Conservation (phyloP, 805 yeast species). For the Hemisphaericaspora nanyangensis region DNA sequence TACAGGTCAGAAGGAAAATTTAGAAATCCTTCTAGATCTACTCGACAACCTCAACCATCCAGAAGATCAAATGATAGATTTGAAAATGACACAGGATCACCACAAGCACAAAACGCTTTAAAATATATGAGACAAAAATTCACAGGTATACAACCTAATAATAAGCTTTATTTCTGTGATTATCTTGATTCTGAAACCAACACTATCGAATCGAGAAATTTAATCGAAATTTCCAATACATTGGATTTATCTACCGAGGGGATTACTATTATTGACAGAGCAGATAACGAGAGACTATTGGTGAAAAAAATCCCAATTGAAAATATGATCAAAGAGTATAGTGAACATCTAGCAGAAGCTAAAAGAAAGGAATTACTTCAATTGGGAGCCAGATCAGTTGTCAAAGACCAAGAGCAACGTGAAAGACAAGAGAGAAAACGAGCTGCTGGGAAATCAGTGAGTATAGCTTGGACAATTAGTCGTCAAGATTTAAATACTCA, state of each 20-base stretch:
- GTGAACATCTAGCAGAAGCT: constrained; percentile 28
- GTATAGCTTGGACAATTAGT: constrained; percentile 37
- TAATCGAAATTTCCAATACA: constrained; percentile 30
- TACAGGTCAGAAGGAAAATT: too few relatives aligned
- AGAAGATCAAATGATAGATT: constrained; percentile 11
- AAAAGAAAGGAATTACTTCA: constrained; percentile 29
- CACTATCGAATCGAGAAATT: constrained; percentile 17
- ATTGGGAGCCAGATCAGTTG: constrained; percentile 31
- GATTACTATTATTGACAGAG: constrained; percentile 17
- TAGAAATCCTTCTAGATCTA: too few relatives aligned
- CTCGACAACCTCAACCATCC: not conserved
- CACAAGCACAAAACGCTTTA: constrained; percentile 25
- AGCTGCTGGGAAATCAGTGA: constrained; percentile 28
- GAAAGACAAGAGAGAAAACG: constrained; percentile 33
- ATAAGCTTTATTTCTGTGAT: constrained; percentile 6
- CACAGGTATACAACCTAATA: constrained; percentile 13
- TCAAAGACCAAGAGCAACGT: constrained; percentile 22
- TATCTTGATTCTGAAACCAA: constrained; percentile 22
- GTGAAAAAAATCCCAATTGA: constrained; percentile 21
- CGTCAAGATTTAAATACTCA: constrained; percentile 35
- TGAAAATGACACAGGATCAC: constrained; percentile 21
- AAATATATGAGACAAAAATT: constrained; percentile 21
- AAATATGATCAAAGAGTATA: constrained; percentile 32
- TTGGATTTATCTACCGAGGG: constrained; percentile 25
- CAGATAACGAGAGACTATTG: constrained; percentile 20